phyloP scores from a whole-genome alignment of 305 asterid genomes.

The Fraxinus xanthoxyloides region DNA sequence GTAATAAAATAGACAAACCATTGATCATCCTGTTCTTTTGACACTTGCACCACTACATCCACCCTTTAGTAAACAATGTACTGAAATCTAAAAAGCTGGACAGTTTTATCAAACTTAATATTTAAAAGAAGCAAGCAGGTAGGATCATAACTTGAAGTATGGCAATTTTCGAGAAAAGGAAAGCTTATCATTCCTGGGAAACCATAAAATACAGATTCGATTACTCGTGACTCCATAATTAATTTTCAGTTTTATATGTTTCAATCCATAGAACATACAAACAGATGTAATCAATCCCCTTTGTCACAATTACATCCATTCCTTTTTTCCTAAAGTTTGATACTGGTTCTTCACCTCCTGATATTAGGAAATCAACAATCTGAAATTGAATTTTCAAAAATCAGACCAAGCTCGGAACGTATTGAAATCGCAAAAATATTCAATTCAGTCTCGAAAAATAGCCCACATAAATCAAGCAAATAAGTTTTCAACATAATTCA shows the following conservation, averaged over 20 bases:
- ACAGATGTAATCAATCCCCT: background rate
- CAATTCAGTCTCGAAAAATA: background rate
- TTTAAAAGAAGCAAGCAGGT: background rate
- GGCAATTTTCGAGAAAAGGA: background rate
- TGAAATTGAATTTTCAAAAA: background rate
- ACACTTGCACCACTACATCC: background rate
- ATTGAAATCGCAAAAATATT: background rate
- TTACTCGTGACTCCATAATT: background rate
- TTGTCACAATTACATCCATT: background rate
- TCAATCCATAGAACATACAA: background rate
- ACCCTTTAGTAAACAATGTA: background rate
- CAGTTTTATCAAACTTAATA: background rate
- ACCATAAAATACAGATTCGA: background rate
- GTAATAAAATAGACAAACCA: background rate
- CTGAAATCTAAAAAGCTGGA: background rate
- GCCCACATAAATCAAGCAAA: background rate
- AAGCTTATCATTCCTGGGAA: background rate
- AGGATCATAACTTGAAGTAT: background rate
- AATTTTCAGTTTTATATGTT: background rate
- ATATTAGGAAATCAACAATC: background rate
- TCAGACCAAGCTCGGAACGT: background rate
- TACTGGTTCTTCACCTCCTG: background rate
- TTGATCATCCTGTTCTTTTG: background rate
- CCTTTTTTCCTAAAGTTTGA: background rate
- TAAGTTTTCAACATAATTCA: background rate